These are phyloP conservation scores for Hymenoscyphus scutula DNA, from an alignment of 2,329 filamentous ascomycete species.

Conservation along the genomic window DNA sequence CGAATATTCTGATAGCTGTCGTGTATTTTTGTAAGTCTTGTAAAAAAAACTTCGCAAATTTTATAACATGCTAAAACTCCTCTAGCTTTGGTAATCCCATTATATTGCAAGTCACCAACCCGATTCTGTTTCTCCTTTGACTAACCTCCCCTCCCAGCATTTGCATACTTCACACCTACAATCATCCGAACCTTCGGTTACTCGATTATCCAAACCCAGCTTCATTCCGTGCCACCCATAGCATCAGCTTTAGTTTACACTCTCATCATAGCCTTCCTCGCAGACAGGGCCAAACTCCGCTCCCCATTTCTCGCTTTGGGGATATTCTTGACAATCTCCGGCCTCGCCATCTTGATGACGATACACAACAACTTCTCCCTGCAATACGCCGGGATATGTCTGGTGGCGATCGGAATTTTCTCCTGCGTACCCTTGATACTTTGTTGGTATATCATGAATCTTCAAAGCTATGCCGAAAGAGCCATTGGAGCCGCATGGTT, in stretches of 20 bases:
- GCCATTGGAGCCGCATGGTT: constrained; percentile 83
- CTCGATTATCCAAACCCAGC: constrained; percentile 60
- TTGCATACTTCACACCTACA: constrained; percentile 66
- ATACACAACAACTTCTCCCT: constrained; percentile 46
- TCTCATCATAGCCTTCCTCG: constrained; percentile 65
- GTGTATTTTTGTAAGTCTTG: neutral
- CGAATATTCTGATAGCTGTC: neutral
- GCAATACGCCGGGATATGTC: constrained; percentile 78
- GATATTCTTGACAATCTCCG: constrained; percentile 64
- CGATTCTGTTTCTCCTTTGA: neutral
- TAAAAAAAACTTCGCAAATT: too few species aligned
- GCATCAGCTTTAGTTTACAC: constrained; percentile 61
- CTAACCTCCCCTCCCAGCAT: constrained; percentile 66
- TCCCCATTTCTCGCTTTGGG: constrained; percentile 70
- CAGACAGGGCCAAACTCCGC: constrained; percentile 68
- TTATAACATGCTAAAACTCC: neutral
- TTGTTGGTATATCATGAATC: constrained; percentile 82
- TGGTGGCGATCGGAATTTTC: constrained; percentile 77
- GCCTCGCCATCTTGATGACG: constrained; percentile 68
- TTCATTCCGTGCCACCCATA: constrained; percentile 64
- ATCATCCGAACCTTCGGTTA: constrained; percentile 63
- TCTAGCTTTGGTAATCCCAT: neutral
- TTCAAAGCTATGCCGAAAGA: constrained; percentile 85
- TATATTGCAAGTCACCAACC: neutral
- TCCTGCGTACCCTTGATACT: constrained; percentile 81